Percentiles rank a stretch among this genome's conserved stretches.
Evolutionary conservation across 345 rosid genomes (phyloP).

Genomic region (Fremontodendron californicum): DNA sequence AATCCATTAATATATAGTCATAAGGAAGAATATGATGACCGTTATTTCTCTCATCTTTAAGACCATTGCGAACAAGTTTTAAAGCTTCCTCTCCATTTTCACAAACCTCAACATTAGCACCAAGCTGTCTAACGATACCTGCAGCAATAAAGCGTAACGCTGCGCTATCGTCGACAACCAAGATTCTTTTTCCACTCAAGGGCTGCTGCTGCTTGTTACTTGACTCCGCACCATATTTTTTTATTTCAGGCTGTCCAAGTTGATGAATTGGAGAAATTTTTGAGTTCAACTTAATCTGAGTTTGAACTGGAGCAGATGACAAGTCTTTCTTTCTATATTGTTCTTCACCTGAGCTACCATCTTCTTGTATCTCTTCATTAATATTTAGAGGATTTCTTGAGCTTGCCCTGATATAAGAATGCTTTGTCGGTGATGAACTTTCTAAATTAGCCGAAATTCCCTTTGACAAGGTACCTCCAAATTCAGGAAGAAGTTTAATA

Average conservation of each 20-base stretch:
- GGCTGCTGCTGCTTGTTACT: conserved; percentile 18
- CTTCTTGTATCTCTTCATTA: conserved; percentile 26
- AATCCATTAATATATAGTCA: conserved; percentile 79
- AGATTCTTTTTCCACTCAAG: conserved; percentile 51
- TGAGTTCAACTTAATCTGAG: background rate
- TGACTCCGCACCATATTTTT: background rate
- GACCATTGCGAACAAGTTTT: conserved; percentile 29
- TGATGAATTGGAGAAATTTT: background rate
- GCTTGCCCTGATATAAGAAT: background rate
- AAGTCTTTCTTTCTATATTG: conserved; percentile 2
- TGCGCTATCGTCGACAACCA: conserved; percentile 56
- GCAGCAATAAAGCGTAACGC: conserved; percentile 22
- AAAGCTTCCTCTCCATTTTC: conserved; percentile 57
- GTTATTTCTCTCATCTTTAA: conserved; percentile 23
- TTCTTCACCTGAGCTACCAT: conserved; percentile 17
- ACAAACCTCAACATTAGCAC: conserved; percentile 49
- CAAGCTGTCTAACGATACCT: conserved; percentile 32
- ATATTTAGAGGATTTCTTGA: background rate
- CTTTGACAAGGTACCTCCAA: conserved; percentile 30
- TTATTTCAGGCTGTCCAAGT: conserved; percentile 14
- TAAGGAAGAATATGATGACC: conserved; percentile 34
- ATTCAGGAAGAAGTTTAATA: conserved; percentile 62
- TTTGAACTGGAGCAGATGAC: background rate
- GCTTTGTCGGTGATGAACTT: conserved; percentile 21
- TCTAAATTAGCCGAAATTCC: conserved; percentile 17